These are phyloP conservation scores for Astrothelium subdiscretum DNA, from an alignment of 495 filamentous ascomycete genomes.

Conservation along the genomic window DNA sequence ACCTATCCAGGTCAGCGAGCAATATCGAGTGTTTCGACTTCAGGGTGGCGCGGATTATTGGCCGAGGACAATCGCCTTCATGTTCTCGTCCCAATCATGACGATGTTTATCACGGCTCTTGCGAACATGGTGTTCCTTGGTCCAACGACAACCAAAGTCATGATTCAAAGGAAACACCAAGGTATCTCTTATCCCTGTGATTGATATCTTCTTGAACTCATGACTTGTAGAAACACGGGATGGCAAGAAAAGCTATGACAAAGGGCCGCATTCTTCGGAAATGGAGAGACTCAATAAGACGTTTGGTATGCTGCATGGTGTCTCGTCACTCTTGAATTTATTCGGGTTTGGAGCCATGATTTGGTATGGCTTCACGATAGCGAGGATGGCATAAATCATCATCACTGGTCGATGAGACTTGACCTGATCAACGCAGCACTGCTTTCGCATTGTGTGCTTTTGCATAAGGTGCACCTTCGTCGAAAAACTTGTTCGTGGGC, in stretches of 20 bases:
- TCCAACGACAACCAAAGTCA: conserved; percentile 58
- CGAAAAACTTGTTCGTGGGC: too few species aligned
- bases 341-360: conserved; percentile 51
- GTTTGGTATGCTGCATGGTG: conserved; percentile 69
- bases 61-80: conserved; percentile 42
- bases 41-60: conserved; percentile 7
- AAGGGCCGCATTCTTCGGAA: conserved; percentile 60
- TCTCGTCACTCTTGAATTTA: conserved; percentile 64
- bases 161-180: conserved; percentile 64
- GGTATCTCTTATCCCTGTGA: conserved; percentile 36
- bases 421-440: too few species aligned
- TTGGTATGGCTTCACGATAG: conserved; percentile 61
- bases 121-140: conserved; percentile 57
- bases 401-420: background rate
- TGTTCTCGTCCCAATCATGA: conserved; percentile 53
- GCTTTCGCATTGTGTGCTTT: too few species aligned
- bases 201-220: background rate
- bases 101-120: conserved; percentile 51
- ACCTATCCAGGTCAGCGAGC: conserved; percentile 58
- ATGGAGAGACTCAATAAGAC: conserved; percentile 71
- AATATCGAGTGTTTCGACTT: background rate
- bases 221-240: conserved; percentile 52
- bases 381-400: conserved; percentile 38
- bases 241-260: conserved; percentile 72
- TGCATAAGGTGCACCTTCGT: too few species aligned